These are phyloP conservation scores for Talaromyces sp. DNA, from an alignment of 2,329 filamentous ascomycete genomes.

Conservation along the genomic window DNA sequence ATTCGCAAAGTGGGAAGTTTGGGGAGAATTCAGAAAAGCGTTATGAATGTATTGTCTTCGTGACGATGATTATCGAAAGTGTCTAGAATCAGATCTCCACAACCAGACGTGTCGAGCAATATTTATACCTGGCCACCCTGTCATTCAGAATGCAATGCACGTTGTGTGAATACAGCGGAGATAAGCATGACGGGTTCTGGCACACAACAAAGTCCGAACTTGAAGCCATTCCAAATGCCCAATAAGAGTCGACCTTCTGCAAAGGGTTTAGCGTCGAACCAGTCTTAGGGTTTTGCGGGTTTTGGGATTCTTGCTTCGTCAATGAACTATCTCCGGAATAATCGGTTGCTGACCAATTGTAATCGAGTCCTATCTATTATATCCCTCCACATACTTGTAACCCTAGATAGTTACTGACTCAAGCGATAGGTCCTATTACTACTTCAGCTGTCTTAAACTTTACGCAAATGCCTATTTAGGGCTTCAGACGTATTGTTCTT, in stretches of 20 bases:
- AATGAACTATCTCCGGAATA: no score
- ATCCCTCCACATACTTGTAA: no score
- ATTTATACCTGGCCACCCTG: not conserved
- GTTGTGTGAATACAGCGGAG: not conserved
- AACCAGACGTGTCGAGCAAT: not conserved
- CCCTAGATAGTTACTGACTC: no score
- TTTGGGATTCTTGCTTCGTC: not conserved
- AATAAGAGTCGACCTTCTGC: no score
- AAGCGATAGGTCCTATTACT: no score
- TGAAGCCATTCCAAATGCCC: not conserved
- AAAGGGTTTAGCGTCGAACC: no score
- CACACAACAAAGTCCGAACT: not conserved
- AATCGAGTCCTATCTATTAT: no score
- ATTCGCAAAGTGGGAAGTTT: not conserved
- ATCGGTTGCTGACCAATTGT: no score
- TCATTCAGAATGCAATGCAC: no score
- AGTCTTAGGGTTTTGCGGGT: not conserved
- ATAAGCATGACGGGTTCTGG: not conserved
- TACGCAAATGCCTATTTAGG: no score
- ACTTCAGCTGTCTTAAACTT: no score
- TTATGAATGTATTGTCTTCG: not conserved
- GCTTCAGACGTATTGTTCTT: no score
- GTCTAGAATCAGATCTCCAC: not conserved
- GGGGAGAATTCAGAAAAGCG: not conserved
- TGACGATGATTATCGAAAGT: not conserved